Evolutionary conservation across 2,329 filamentous ascomycete species (phyloP), one percentile per base, ranked within the genome.

Genomic region (Seiridium cupressi): DNA sequence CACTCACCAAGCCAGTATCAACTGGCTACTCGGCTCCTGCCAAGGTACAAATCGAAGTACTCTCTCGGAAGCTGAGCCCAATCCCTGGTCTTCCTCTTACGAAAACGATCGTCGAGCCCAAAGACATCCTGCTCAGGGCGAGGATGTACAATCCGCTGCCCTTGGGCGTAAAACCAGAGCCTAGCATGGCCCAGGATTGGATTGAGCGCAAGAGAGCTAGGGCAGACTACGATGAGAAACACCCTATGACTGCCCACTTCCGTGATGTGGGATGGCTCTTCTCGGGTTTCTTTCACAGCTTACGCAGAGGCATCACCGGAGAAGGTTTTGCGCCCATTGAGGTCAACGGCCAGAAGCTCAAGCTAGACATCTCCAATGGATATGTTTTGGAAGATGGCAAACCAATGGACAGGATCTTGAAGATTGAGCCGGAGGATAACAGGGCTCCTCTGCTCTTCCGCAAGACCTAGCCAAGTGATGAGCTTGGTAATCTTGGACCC

Each of bases 371-470:
- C 13, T 77, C 76, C 3, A 79, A 79, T 44, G 85, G 83, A 1
- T 87, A 84, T 75, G 82, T 82, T 31, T 76, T 87, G 54, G 86
- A 89, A 46, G 77, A 81, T 3, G 87, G 87, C 48, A 78, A 76
- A 58, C 83, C 83, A 3, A 69, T 89, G 57, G 86, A 89, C 72
- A 78, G 81, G 63, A 68, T 89, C 44, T 77, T 84, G 38, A 68
- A 64, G 60, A 68, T 79, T 34, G 68, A 73, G 65, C 60, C 68
- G 60, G 68, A 70, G 55, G 61, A 32, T 3, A 36, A 65, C 53
- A 40, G 34, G 0, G 13, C 55, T 11, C 32, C 44, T 42, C 26
- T 58, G 55, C 42, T 58, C n/a, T 53, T 53, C 49, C 18, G 18
- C 2, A 26, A 26, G 18, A 26, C 18, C 18, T 26, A 26, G 18